Evolutionary conservation across 1,284 basidiomycete species (phyloP).

Genomic region (Erythrobasidium hasegawianum): DNA sequence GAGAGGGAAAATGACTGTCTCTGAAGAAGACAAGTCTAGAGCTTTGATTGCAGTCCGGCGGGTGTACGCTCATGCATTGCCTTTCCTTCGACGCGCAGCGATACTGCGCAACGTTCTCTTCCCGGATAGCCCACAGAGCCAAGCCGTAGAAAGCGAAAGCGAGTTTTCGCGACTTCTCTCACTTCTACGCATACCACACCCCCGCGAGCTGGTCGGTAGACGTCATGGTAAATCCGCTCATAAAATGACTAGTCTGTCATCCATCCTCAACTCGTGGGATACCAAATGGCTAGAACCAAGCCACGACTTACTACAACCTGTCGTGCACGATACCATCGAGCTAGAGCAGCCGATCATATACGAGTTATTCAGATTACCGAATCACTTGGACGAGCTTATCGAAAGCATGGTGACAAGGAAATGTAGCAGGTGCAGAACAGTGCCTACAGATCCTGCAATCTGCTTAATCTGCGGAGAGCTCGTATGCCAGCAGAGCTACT

Average conservation of each 20-base stretch:
- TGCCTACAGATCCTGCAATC: constrained; percentile 81
- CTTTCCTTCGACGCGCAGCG: constrained; percentile 85
- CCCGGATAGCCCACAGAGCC: constrained; percentile 59
- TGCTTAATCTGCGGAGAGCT: constrained; percentile 86
- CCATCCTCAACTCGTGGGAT: constrained; percentile 30
- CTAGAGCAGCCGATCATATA: constrained; percentile 83
- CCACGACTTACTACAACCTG: constrained; percentile 46
- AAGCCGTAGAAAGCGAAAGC: constrained; percentile 52
- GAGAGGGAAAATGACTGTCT: constrained; percentile 3
- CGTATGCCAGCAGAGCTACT: constrained; percentile 88
- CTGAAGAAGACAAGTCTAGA: neutral
- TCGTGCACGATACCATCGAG: constrained; percentile 50
- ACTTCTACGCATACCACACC: constrained; percentile 70
- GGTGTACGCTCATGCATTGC: constrained; percentile 53
- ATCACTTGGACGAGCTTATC: constrained; percentile 78
- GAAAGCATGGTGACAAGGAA: constrained; percentile 63
- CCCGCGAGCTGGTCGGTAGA: constrained; percentile 52
- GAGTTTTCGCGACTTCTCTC: constrained; percentile 78
- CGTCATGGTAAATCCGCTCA: constrained; percentile 20
- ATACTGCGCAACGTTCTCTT: constrained; percentile 77
- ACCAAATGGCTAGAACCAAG: constrained; percentile 46
- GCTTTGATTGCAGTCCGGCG: neutral
- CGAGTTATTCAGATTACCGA: constrained; percentile 74
- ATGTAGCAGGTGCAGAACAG: constrained; percentile 72
- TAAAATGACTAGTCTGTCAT: neutral